Conservation (phyloP, 139 green algal species). For the Coccomyxa sp. region DNA sequence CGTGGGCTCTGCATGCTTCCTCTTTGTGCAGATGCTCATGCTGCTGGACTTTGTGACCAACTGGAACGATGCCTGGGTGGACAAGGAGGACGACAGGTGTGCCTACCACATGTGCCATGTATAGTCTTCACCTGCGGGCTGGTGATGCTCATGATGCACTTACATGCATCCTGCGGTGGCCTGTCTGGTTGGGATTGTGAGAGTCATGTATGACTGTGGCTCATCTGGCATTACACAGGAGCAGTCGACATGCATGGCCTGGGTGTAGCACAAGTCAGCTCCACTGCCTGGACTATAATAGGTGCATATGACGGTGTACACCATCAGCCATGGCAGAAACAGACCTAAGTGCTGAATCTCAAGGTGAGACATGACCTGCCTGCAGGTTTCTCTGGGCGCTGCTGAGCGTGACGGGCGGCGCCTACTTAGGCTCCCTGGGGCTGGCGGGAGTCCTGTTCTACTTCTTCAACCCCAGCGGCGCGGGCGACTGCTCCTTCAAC, state of each 20-base stretch:
- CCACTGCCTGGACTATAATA: too few species aligned
- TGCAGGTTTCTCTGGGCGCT: conserved; percentile 77
- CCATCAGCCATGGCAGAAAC: too few species aligned
- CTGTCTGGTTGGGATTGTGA: too few species aligned
- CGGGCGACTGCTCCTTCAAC: conserved; percentile 83
- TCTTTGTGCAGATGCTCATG: conserved; percentile 95
- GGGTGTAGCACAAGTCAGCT: too few species aligned
- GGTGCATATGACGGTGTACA: too few species aligned
- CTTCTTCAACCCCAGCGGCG: conserved; percentile 81
- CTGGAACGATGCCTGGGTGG: conserved; percentile 94
- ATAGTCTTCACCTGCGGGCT: neutral
- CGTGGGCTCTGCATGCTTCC: conserved; percentile 84
- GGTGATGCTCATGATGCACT: neutral
- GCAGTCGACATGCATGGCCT: too few species aligned
- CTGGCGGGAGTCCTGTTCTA: conserved; percentile 74
- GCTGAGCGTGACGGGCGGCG: conserved; percentile 65
- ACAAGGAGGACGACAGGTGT: conserved; percentile 64
- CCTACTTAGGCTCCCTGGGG: conserved; percentile 41
- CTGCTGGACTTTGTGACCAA: conserved; percentile 87
- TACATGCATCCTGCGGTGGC: too few species aligned
- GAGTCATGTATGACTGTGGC: too few species aligned
- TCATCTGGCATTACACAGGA: too few species aligned
- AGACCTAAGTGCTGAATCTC: too few species aligned
- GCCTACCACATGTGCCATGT: too few species aligned
- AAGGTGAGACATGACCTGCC: neutral